Conservation (phyloP, 2,329 filamentous ascomycete species). For the Diaporthe amygdali region DNA sequence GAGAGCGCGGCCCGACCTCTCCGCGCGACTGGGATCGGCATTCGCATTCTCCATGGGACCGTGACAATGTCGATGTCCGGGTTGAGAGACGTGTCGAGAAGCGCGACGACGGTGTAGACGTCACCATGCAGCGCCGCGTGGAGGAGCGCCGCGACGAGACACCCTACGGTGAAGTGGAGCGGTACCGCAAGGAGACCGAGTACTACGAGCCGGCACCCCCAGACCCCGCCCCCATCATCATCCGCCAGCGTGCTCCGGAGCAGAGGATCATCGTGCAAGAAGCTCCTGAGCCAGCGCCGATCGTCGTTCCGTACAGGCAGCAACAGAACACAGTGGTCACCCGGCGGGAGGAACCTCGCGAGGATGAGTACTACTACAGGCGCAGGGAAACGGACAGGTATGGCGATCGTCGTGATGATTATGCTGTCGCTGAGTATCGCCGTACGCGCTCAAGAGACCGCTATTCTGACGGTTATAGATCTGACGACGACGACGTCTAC, state of each 20-base stretch:
- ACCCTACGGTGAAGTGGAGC: conserved; percentile 57
- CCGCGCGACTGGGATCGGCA: conserved; percentile 39
- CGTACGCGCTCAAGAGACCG: conserved; percentile 43
- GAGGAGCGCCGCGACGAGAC: conserved; percentile 54
- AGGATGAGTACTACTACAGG: conserved; percentile 59
- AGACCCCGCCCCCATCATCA: conserved; percentile 54
- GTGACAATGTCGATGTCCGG: conserved; percentile 47
- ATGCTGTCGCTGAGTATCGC: conserved; percentile 39
- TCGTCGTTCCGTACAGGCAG: conserved; percentile 54
- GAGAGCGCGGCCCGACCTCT: conserved; percentile 35
- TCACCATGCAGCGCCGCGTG: conserved; percentile 59
- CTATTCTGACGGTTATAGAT: conserved; percentile 40
- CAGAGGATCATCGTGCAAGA: conserved; percentile 68
- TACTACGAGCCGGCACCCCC: conserved; percentile 60
- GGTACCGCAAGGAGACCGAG: conserved; percentile 66
- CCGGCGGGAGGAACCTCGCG: conserved; percentile 41
- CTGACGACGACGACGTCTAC: conserved; percentile 48
- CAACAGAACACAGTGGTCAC: conserved; percentile 39
- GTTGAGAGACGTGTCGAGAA: conserved; percentile 47
- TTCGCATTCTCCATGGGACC: conserved; percentile 37
- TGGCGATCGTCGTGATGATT: conserved; percentile 38
- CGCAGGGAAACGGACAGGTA: conserved; percentile 50
- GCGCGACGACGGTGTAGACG: conserved; percentile 51
- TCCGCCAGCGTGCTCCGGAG: conserved; percentile 60
- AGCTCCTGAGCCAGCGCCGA: conserved; percentile 56